Conservation (phyloP, 176 grass and related monocot genomes). For the Guadua angustifolia region DNA sequence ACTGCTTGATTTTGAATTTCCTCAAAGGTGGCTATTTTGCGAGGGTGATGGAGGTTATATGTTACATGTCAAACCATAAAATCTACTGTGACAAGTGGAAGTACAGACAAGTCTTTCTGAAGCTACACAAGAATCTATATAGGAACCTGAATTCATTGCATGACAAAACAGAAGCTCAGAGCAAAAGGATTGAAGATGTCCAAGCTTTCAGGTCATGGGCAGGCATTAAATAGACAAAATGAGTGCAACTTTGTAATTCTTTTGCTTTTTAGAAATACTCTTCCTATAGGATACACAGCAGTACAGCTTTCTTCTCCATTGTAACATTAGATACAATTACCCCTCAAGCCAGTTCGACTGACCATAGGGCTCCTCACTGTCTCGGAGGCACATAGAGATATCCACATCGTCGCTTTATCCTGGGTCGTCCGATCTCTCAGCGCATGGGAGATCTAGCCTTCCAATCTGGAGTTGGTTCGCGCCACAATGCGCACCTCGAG, state of each 20-base stretch:
- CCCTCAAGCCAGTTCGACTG: no score
- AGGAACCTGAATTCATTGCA: constrained; percentile 68
- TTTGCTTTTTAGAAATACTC: not conserved
- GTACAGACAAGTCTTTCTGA: constrained; percentile 66
- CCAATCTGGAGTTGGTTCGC: no score
- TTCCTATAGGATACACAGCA: not conserved
- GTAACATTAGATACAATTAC: not conserved
- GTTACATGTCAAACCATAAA: constrained; percentile 68
- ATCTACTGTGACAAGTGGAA: constrained; percentile 87
- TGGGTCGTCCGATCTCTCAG: no score
- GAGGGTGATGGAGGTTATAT: constrained; percentile 79
- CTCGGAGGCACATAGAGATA: no score
- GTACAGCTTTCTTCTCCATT: not conserved
- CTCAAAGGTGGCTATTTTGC: constrained; percentile 87
- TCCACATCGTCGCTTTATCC: no score
- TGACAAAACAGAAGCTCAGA: constrained; percentile 76
- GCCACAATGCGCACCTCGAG: no score
- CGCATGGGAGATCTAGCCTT: no score
- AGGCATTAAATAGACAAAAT: constrained; percentile 50
- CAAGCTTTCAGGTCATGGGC: constrained; percentile 76
- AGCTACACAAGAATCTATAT: constrained; percentile 78
- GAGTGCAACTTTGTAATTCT: not conserved
- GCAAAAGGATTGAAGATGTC: constrained; percentile 76
- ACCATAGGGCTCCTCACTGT: no score
- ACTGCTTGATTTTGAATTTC: constrained; percentile 75